Conservation (phyloP, 148 eudicot species). For the Nepenthes mirabilis region DNA sequence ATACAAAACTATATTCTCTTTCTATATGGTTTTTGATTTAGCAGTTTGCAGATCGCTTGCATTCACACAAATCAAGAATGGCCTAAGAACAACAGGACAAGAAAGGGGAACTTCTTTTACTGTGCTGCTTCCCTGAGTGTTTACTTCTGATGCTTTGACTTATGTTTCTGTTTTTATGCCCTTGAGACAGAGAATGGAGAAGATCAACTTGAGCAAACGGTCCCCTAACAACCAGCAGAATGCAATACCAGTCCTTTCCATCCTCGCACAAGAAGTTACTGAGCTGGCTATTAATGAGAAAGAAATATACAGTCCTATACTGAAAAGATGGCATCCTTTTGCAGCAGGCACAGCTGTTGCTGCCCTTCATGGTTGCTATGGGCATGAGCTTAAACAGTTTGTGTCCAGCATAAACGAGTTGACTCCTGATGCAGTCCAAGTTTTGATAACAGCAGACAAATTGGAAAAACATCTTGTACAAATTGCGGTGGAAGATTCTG, state of each 20-base stretch:
- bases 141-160: neutral
- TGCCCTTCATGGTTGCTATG: slow-evolving; percentile 73
- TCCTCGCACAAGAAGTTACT: slow-evolving; percentile 77
- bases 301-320: slow-evolving; percentile 73
- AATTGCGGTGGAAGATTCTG: slow-evolving; percentile 88
- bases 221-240: slow-evolving; percentile 45
- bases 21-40: no score
- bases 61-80: no score
- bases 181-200: slow-evolving; percentile 70
- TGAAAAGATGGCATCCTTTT: slow-evolving; percentile 89
- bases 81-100: no score
- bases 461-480: slow-evolving; percentile 85
- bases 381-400: slow-evolving; percentile 73
- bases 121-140: neutral
- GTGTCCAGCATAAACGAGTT: slow-evolving; percentile 60
- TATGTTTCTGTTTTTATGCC: slow-evolving; percentile 6
- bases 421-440: slow-evolving; percentile 86
- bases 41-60: neutral
- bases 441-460: slow-evolving; percentile 74
- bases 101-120: no score
- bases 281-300: slow-evolving; percentile 81
- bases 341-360: slow-evolving; percentile 86
- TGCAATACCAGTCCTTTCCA: slow-evolving; percentile 63
- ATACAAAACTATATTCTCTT: no score
- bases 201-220: slow-evolving; percentile 47